Percentiles rank a stretch among this genome's conserved stretches.
These are phyloP conservation scores for Erythrobasidium yunnanense DNA, from an alignment of 768 basidiomycete genomes.

Conservation along the genomic window DNA sequence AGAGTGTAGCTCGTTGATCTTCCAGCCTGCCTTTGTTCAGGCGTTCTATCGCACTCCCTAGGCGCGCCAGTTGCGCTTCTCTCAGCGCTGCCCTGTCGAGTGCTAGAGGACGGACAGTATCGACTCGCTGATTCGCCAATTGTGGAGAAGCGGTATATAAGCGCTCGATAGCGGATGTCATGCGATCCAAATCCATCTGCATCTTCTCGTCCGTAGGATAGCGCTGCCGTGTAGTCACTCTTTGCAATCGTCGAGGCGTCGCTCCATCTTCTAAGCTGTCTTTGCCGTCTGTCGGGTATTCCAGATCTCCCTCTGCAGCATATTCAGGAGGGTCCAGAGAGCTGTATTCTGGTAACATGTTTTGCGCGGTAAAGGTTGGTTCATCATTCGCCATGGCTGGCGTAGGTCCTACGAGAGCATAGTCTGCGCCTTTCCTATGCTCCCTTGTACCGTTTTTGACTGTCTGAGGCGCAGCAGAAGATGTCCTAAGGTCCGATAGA, in stretches of 20 bases:
- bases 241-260: not conserved
- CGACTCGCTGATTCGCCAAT: slow-evolving; percentile 82
- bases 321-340: slow-evolving; percentile 20
- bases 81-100: slow-evolving; percentile 50
- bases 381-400: not conserved
- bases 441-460: slow-evolving; percentile 18
- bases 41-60: slow-evolving; percentile 38
- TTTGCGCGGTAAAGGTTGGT: not conserved
- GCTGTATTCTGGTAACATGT: slow-evolving; percentile 17
- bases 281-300: slow-evolving; percentile 15
- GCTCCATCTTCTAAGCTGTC: not conserved
- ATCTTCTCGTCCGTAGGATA: slow-evolving; percentile 70
- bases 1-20: slow-evolving; percentile 37
- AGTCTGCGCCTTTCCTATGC: slow-evolving; percentile 38
- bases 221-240: slow-evolving; percentile 24
- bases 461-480: slow-evolving; percentile 43
- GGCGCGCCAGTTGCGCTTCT: slow-evolving; percentile 59
- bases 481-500: slow-evolving; percentile 53
- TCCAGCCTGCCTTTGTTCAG: slow-evolving; percentile 38
- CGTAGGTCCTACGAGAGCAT: slow-evolving; percentile 37
- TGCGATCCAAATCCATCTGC: slow-evolving; percentile 66
- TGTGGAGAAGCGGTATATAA: slow-evolving; percentile 78
- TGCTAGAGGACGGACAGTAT: slow-evolving; percentile 49
- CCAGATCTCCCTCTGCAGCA: slow-evolving; percentile 32
- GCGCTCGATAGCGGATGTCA: slow-evolving; percentile 79